These are phyloP conservation scores for Gelatoporia subvermispora DNA, from an alignment of 768 basidiomycete species.

Conservation along the genomic window DNA sequence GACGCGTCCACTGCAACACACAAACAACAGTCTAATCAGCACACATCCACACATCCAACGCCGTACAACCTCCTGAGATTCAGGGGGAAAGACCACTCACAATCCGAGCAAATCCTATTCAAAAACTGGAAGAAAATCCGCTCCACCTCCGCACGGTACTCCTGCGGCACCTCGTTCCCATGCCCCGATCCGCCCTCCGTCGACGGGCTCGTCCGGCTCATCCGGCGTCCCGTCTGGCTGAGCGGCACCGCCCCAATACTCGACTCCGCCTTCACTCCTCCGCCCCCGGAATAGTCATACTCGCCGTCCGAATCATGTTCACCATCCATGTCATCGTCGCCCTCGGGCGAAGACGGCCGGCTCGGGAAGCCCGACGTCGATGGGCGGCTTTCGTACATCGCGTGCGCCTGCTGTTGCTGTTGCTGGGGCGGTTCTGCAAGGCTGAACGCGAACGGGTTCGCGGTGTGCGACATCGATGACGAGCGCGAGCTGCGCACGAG, in stretches of 20 bases:
- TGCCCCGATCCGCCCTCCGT: conserved; percentile 26
- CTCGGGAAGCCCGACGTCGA: conserved; percentile 20
- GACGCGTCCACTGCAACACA: conserved; percentile 74
- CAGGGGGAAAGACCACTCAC: conserved; percentile 43
- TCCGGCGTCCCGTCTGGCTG: conserved; percentile 23
- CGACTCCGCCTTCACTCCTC: conserved; percentile 3
- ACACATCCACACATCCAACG: too few relatives aligned
- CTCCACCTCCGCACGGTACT: conserved; percentile 80
- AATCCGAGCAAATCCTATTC: conserved; percentile 82
- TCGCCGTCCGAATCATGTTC: conserved; percentile 25
- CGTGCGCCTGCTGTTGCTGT: too few relatives aligned
- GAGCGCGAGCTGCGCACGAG: conserved; percentile 25
- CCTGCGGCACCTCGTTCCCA: conserved; percentile 68
- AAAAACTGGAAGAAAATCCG: conserved; percentile 88
- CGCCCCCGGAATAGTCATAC: conserved; percentile 4
- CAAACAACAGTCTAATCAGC: not conserved
- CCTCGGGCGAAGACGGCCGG: conserved; percentile 27
- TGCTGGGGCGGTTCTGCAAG: conserved; percentile 7
- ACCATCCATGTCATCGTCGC: conserved; percentile 29
- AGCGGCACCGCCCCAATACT: conserved; percentile 15
- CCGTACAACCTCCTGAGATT: not conserved
- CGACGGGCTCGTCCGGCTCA: conserved; percentile 22
- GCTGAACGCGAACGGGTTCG: conserved; percentile 27
- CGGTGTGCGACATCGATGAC: conserved; percentile 25
- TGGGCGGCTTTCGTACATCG: too few relatives aligned